These are phyloP conservation scores for Gonapodya sp. DNA, from an alignment of 192 early-diverging fungal species.

Conservation along the genomic window DNA sequence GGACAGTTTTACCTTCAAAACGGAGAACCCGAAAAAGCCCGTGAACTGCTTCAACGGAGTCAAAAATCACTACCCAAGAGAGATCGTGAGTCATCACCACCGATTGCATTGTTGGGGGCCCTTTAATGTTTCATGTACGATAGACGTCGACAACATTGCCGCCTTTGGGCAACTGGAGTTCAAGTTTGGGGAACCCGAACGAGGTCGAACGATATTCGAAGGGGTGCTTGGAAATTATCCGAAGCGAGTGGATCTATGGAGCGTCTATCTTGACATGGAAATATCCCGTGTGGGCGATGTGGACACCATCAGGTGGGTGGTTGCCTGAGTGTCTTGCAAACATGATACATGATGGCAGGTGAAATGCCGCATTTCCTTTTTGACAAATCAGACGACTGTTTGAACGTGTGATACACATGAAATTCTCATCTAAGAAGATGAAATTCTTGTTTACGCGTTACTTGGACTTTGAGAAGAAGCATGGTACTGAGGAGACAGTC, in stretches of 20 bases:
- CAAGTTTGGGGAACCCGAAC: constrained; percentile 91
- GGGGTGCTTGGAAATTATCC: constrained; percentile 86
- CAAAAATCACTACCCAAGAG: constrained; percentile 82
- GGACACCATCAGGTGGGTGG: constrained; percentile 46
- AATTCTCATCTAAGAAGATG: constrained; percentile 94
- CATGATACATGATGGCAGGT: background rate
- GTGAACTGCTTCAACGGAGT: constrained; percentile 67
- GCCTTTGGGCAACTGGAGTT: constrained; percentile 98
- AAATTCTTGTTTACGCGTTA: constrained; percentile 99
- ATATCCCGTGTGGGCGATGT: constrained; percentile 48
- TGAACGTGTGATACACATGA: constrained; percentile 78
- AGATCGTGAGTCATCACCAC: constrained; percentile 55
- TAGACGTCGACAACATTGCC: constrained; percentile 78
- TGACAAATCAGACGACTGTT: constrained; percentile 58
- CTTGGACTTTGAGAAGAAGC: constrained; percentile 86
- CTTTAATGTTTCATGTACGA: too few relatives aligned
- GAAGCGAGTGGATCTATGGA: constrained; percentile 93
- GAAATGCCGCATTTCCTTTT: background rate
- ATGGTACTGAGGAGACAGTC: constrained; percentile 15
- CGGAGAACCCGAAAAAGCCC: constrained; percentile 62
- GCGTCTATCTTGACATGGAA: constrained; percentile 96
- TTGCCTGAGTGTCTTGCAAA: background rate
- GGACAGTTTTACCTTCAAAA: constrained; percentile 72
- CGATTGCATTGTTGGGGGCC: background rate
- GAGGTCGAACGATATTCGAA: constrained; percentile 96